Evolutionary conservation across 768 basidiomycete genomes (phyloP).

Genomic region (Kondoa malvinella): DNA sequence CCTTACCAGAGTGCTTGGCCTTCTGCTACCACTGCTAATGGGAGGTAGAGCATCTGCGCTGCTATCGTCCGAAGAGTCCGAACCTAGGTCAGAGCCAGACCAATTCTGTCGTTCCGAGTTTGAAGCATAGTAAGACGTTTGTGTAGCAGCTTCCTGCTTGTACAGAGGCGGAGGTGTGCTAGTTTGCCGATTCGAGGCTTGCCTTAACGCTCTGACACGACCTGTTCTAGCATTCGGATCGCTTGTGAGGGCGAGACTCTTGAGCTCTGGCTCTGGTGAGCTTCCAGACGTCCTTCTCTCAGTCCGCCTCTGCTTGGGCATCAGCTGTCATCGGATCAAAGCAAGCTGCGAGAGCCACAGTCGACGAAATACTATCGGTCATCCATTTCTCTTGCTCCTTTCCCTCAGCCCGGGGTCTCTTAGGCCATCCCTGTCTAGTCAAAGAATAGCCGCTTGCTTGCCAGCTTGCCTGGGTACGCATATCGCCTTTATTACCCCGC

Average conservation of each 20-base stretch:
- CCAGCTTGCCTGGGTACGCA: too few relatives aligned
- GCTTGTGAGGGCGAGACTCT: neutral
- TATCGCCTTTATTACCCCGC: too few relatives aligned
- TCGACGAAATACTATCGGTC: too few relatives aligned
- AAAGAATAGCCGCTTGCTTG: too few relatives aligned
- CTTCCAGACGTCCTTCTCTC: neutral
- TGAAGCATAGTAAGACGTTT: neutral
- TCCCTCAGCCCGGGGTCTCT: too few relatives aligned
- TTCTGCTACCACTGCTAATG: neutral
- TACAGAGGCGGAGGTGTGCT: neutral
- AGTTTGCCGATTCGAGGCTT: neutral
- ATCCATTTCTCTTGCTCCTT: too few relatives aligned
- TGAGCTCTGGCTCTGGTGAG: neutral
- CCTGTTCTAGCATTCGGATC: neutral
- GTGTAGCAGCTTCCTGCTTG: neutral
- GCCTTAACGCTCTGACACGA: neutral
- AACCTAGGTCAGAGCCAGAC: neutral
- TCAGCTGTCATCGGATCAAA: too few relatives aligned
- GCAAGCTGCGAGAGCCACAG: too few relatives aligned
- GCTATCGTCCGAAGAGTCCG: neutral
- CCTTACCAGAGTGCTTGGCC: neutral
- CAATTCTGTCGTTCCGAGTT: neutral
- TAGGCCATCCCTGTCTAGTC: too few relatives aligned
- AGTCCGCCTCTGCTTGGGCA: neutral
- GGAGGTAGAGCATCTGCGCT: neutral